Evolutionary conservation across 257 asterid genomes (phyloP), one percentile per base, ranked within the genome.

Genomic region (Capsicum rhomboideum): DNA sequence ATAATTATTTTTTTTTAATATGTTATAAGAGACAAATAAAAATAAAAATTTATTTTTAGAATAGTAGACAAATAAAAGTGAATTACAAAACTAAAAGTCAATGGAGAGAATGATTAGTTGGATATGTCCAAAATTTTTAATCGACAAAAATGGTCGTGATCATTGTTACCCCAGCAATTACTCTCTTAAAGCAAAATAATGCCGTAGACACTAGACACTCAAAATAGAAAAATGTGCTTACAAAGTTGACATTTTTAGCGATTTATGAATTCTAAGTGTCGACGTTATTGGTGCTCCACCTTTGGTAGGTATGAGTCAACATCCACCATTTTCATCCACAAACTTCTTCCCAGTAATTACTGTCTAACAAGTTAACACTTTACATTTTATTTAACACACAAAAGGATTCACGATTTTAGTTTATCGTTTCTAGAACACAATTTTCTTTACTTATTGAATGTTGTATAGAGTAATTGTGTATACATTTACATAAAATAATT

Each of bases 271-370:
- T 84, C 87, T 83, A 80, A 5, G 69, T 80, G 81, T 61, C 80
- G 6, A 72, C 56, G 9, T 2, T 6, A 0, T 12, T 12, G 2
- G 1, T 11, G 0, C 23, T 85, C 85, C 91, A 86, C 85, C 83
- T 88, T 82, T 54, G 11, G 23, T 42, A 20, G 16, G 7, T 69
- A 18, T 29, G 49, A 59, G 75, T 82, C 87, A 37, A 46, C 72
- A 64, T 86, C 86, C 87, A 28, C 46, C 81, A 58, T 59, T 84
- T 79, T 68, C 75, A 77, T 68, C 91, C 92, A 90, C 91, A 89
- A 69, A 69, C 1, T 23, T 23, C 3, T 46, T 46, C 34, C 20
- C 1, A 2, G 0, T 21, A 8, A 67, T 66, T 66, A 66, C 29
- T 66, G 46, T 0, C 13, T 1, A 66, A 66, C 31, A 46, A 28